Percentiles rank a stretch among this genome's conserved stretches.
Conservation (phyloP, 139 green algal genomes). For the Diplosphaera chodatii region DNA sequence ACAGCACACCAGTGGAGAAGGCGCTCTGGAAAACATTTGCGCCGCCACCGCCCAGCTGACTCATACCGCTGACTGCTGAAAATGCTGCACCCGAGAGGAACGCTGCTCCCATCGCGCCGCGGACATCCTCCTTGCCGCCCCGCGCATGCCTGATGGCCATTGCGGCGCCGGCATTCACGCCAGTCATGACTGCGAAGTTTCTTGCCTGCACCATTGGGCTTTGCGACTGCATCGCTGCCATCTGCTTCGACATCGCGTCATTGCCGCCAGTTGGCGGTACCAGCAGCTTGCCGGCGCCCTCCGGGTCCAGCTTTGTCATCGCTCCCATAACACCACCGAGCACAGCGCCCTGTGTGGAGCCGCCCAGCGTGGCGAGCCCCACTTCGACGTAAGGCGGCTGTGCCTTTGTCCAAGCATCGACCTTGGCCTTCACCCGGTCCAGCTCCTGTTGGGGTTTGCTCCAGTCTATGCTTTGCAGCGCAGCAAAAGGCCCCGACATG, state of each 20-base stretch:
- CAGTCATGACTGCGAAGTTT: conserved; percentile 94
- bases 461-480: neutral
- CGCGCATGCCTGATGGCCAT: conserved; percentile 63
- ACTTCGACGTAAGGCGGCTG: conserved; percentile 61
- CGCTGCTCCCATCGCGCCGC: conserved; percentile 60
- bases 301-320: conserved; percentile 49
- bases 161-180: conserved; percentile 72
- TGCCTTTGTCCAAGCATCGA: conserved; percentile 42
- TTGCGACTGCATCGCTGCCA: conserved; percentile 50
- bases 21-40: conserved; percentile 35
- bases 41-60: neutral
- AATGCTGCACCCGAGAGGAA: conserved; percentile 76
- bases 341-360: conserved; percentile 27
- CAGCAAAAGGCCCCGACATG: neutral
- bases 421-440: neutral
- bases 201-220: conserved; percentile 68
- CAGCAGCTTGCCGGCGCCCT: conserved; percentile 5
- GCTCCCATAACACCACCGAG: conserved; percentile 69
- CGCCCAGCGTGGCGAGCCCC: conserved; percentile 4
- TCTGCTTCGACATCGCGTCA: conserved; percentile 25
- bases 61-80: conserved; percentile 61
- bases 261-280: conserved; percentile 6
- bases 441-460: neutral
- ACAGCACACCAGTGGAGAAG: conserved; percentile 54
- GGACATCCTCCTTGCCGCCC: conserved; percentile 71